These are phyloP conservation scores for Candida khao-thaluensis DNA, from an alignment of 805 yeast species.

Conservation along the genomic window DNA sequence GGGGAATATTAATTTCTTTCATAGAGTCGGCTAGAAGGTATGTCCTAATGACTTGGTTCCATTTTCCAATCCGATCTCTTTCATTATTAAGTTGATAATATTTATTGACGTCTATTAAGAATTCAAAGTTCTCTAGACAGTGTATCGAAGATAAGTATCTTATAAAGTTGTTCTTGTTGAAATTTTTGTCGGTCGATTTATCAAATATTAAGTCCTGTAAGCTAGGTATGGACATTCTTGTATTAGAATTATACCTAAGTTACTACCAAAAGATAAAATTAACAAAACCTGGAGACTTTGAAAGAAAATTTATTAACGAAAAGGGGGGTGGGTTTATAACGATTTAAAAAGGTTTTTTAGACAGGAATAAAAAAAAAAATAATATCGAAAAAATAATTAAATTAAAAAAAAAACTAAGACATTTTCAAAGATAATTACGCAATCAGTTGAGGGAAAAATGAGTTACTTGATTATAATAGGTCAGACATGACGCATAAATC, in stretches of 20 bases:
- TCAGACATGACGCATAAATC: not conserved
- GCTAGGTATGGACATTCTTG: conserved; percentile 17
- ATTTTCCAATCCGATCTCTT: conserved; percentile 15
- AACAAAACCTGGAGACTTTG: conserved; percentile 2
- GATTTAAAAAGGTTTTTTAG: too few relatives aligned
- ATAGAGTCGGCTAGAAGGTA: conserved; percentile 28
- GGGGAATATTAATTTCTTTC: conserved; percentile 37
- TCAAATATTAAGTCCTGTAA: conserved; percentile 13
- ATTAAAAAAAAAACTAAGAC: conserved; percentile 1
- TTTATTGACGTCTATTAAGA: conserved; percentile 20
- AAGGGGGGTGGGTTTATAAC: conserved; percentile 7
- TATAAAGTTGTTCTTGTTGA: conserved; percentile 19
- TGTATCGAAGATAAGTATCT: conserved; percentile 29
- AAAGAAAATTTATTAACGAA: not conserved
- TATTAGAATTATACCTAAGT: too few relatives aligned
- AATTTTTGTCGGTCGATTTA: conserved; percentile 7
- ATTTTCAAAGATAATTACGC: conserved; percentile 4
- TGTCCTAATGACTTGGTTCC: conserved; percentile 27
- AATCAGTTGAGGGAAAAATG: too few relatives aligned
- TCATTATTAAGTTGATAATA: conserved; percentile 10
- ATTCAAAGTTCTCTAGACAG: conserved; percentile 39
- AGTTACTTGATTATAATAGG: not conserved
- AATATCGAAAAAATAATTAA: too few relatives aligned
- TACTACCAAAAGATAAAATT: too few relatives aligned
- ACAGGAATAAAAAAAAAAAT: conserved; percentile 3